Base-by-base conservation (phyloP, 1,139 yeast species). In the Magnusiomyces tetraspermus region DNA sequence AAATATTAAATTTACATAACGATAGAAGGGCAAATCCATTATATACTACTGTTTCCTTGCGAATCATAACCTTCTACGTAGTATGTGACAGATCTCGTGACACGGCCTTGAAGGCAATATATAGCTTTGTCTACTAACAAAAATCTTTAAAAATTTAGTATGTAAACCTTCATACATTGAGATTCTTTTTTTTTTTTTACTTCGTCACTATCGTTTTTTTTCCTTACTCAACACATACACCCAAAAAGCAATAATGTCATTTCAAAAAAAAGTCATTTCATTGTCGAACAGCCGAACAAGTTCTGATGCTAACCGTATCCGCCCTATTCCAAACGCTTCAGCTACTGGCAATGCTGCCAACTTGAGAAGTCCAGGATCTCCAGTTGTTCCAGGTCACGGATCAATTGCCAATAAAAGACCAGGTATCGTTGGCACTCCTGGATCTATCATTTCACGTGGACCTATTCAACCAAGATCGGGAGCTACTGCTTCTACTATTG, bases 201-300 rank as follows among this genome's bases (percentile, higher is more conserved):
- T 6, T 38, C 21, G 13, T 17, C 22, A n/a, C 24, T 13, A 10
- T 38, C 23, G 13, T 10, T 10, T n/a, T 38, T n/a, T 38, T 38
- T 19, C 17, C 11, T 17, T 17, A 38, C 11, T 8, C 17, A 11
- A 33, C 33, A 47, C 22, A 28, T 8, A 28, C 33, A 28, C n/a
- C n/a, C n/a, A n/a, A n/a, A n/a, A n/a, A n/a, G n/a, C n/a, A n/a
- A 11, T 24, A 21, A 62, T 62, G 64, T 61, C 64, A 23, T 62
- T 62, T 51, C 58, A 57, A 51, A 55, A 57, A 51, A 59, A 58
- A 46, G 54, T 60, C 1, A 58, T 60, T 3, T 57, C 59, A 8
- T 53, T 61, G 10, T 50, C 59, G 13, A 61, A 58, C 33, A 53
- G 19, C n/a, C 5, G 10, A 6, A 22, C 15, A 36, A 3, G 11